These are phyloP conservation scores for Termitomyces titanicus DNA, from an alignment of 768 basidiomycete genomes.

Conservation along the genomic window DNA sequence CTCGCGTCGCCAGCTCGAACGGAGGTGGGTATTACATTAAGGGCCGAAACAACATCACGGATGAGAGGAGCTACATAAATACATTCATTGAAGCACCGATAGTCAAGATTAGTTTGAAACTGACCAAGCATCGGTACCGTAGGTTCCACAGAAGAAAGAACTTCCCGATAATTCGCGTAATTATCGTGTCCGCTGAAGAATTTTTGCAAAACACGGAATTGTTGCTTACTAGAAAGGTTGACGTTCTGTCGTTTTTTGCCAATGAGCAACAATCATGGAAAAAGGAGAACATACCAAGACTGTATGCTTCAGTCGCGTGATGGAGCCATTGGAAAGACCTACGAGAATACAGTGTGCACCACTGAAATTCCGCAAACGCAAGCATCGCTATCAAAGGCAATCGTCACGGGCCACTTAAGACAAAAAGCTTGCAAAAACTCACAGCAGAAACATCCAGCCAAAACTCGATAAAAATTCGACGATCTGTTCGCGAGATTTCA, in stretches of 20 bases:
- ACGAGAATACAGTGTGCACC: slow-evolving; percentile 36
- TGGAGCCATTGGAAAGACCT: slow-evolving; percentile 37
- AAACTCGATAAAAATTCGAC: slow-evolving; percentile 31
- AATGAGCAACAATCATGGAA: background rate
- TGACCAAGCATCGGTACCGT: slow-evolving; percentile 32
- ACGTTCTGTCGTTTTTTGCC: slow-evolving; percentile 17
- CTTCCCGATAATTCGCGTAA: slow-evolving; percentile 23
- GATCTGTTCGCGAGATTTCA: slow-evolving; percentile 12
- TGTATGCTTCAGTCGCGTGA: slow-evolving; percentile 33
- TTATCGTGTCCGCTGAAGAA: slow-evolving; percentile 27
- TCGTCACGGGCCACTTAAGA: background rate
- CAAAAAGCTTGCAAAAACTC: slow-evolving; percentile 10
- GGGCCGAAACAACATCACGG: slow-evolving; percentile 25
- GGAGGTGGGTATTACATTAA: slow-evolving; percentile 17
- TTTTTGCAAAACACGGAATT: slow-evolving; percentile 25
- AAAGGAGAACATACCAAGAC: slow-evolving; percentile 25
- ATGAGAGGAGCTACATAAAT: slow-evolving; percentile 24
- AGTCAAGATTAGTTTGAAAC: slow-evolving; percentile 3
- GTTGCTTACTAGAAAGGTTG: slow-evolving; percentile 20
- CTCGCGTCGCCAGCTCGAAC: slow-evolving; percentile 10
- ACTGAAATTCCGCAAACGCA: slow-evolving; percentile 43
- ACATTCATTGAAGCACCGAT: background rate
- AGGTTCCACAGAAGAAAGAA: slow-evolving; percentile 21
- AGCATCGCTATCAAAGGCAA: slow-evolving; percentile 32
- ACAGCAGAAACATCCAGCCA: slow-evolving; percentile 46